Percentiles rank a stretch among this genome's conserved stretches.
Conservation (phyloP, 1,284 basidiomycete genomes). For the Rhizoctonia solani region DNA sequence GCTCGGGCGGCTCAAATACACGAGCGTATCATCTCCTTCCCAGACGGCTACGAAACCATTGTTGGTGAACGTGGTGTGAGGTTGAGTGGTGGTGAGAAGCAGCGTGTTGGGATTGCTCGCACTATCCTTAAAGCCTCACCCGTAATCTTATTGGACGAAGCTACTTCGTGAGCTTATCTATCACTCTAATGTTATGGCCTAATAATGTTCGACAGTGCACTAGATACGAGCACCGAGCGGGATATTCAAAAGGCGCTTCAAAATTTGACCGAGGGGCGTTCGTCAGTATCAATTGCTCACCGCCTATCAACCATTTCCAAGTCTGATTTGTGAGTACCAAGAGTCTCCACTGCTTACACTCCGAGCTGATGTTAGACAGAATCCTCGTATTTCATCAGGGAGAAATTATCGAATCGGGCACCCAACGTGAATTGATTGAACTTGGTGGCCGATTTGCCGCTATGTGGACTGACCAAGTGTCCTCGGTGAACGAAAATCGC, state of each 20-base stretch:
- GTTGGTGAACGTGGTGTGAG: slow-evolving; percentile 95
- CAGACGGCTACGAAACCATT: slow-evolving; percentile 88
- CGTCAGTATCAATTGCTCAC: slow-evolving; percentile 93
- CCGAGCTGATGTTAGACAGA: slow-evolving; percentile 48
- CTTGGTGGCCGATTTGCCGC: slow-evolving; percentile 71
- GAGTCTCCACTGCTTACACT: slow-evolving; percentile 5
- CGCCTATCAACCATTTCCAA: slow-evolving; percentile 89
- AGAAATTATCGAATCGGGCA: slow-evolving; percentile 77
- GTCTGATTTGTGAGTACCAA: no score
- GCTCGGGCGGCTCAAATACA: slow-evolving; percentile 56
- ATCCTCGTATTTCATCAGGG: slow-evolving; percentile 83
- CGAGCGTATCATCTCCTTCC: slow-evolving; percentile 66
- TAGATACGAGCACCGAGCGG: slow-evolving; percentile 92
- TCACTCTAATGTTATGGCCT: no score
- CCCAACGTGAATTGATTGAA: slow-evolving; percentile 71
- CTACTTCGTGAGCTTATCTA: no score
- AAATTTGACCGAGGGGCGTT: slow-evolving; percentile 84
- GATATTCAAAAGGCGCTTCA: slow-evolving; percentile 95
- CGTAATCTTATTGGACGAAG: slow-evolving; percentile 87
- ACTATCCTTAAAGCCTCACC: slow-evolving; percentile 94
- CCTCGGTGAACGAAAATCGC: slow-evolving; percentile 51
- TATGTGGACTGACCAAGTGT: slow-evolving; percentile 81
- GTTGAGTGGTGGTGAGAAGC: slow-evolving; percentile 89
- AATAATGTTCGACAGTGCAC: no score
- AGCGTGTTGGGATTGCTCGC: slow-evolving; percentile 96